Conservation (phyloP, 2,329 filamentous ascomycete genomes). For the Emergomyces pasteurianus region DNA sequence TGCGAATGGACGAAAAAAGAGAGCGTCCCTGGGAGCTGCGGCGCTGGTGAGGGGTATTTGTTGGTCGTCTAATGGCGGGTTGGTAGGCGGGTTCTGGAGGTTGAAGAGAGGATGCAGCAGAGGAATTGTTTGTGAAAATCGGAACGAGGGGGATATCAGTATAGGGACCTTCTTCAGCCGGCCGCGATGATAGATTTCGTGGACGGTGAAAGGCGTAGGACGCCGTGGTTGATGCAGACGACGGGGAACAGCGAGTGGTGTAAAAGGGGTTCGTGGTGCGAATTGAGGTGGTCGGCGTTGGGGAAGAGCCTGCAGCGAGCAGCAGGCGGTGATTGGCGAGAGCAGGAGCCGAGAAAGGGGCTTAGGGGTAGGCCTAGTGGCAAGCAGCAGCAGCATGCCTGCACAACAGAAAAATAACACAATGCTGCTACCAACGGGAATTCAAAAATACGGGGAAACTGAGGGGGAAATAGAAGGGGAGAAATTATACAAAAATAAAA, state of each 20-base stretch:
- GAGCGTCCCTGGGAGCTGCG: conserved; percentile 6
- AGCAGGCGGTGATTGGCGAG: conserved; percentile 15
- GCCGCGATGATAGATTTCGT: conserved; percentile 25
- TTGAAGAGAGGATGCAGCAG: conserved; percentile 6
- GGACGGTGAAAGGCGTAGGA: conserved; percentile 13
- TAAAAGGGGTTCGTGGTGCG: neutral
- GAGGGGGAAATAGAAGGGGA: neutral
- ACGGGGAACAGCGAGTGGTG: neutral
- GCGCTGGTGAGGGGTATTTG: conserved; percentile 5
- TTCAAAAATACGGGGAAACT: neutral
- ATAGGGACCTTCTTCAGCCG: conserved; percentile 24
- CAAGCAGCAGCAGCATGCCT: neutral
- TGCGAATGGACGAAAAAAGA: conserved; percentile 10
- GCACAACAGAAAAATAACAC: neutral
- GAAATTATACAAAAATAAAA: neutral
- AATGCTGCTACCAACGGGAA: neutral
- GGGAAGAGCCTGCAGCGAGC: neutral
- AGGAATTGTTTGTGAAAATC: conserved; percentile 10
- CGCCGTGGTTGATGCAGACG: conserved; percentile 17
- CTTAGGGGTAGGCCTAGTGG: conserved; percentile 9
- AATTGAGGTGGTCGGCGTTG: conserved; percentile 4
- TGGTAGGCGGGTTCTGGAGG: conserved; percentile 11
- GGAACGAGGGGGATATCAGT: conserved; percentile 13
- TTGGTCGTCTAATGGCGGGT: conserved; percentile 7
- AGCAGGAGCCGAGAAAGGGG: conserved; percentile 14